phyloP scores from a whole-genome alignment of 2,329 filamentous ascomycete genomes.

The Cercospora berteroae region DNA sequence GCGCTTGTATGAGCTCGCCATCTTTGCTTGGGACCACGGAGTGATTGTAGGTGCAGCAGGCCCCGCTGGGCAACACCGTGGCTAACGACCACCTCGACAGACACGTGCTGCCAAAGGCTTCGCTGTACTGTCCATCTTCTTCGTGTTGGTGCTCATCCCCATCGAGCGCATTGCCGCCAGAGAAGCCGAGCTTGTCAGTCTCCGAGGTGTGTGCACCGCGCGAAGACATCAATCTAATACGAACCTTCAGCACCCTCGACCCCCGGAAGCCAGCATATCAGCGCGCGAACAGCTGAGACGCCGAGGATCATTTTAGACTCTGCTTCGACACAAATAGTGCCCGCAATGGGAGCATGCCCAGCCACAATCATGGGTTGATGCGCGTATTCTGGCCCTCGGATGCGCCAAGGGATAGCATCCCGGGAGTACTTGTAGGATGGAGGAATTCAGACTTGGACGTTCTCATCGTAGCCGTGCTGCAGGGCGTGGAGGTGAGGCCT shows the following conservation, averaged over 20 bases:
- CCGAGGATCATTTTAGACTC: slow-evolving; percentile 79
- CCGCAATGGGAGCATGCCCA: slow-evolving; percentile 61
- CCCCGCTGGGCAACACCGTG: not conserved
- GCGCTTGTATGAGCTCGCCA: slow-evolving; percentile 90
- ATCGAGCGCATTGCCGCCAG: slow-evolving; percentile 76
- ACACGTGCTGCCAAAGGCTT: slow-evolving; percentile 84
- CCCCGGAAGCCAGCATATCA: slow-evolving; percentile 76
- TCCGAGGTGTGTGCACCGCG: slow-evolving; percentile 3
- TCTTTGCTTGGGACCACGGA: slow-evolving; percentile 98
- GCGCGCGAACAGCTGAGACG: slow-evolving; percentile 92
- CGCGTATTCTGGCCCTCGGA: slow-evolving; percentile 97
- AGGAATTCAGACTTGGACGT: slow-evolving; percentile 88
- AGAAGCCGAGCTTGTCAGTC: slow-evolving; percentile 75
- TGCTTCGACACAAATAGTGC: slow-evolving; percentile 9
- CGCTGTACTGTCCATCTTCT: slow-evolving; percentile 75
- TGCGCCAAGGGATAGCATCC: slow-evolving; percentile 65
- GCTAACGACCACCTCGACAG: slow-evolving; percentile 46
- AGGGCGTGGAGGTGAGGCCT: slow-evolving; percentile 77
- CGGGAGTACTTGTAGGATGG: slow-evolving; percentile 92
- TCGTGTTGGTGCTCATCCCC: slow-evolving; percentile 79
- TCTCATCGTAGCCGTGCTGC: slow-evolving; percentile 83
- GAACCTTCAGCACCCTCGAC: slow-evolving; percentile 70
- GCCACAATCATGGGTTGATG: slow-evolving; percentile 76
- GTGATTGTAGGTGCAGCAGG: slow-evolving; percentile 66
- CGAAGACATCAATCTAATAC: slow-evolving; percentile 27